These are phyloP conservation scores for Aspergillus leporis DNA, from an alignment of 495 filamentous ascomycete species.

Conservation along the genomic window DNA sequence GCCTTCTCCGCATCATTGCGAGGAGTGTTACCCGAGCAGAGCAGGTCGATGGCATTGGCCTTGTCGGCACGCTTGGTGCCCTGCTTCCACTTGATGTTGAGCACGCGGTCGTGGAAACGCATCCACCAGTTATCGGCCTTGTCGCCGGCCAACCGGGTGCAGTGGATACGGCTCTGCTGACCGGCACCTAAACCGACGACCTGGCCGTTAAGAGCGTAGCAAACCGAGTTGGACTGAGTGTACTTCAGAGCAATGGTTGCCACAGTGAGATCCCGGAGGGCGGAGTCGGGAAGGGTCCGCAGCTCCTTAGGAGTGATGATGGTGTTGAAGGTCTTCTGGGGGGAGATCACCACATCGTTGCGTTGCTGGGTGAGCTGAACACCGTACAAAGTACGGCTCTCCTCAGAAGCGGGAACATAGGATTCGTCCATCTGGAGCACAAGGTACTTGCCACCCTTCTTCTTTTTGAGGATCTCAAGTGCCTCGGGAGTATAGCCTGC, in stretches of 20 bases:
- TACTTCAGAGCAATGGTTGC: constrained; percentile 97
- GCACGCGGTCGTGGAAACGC: constrained; percentile 85
- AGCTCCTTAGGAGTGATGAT: constrained; percentile 83
- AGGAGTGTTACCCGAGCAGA: constrained; percentile 87
- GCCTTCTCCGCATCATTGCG: constrained; percentile 74
- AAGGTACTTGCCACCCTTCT: constrained; percentile 97
- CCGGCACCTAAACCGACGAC: constrained; percentile 92
- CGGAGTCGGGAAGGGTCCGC: constrained; percentile 69
- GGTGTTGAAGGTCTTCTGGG: constrained; percentile 75
- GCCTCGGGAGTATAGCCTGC: constrained; percentile 82
- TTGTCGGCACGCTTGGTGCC: constrained; percentile 95
- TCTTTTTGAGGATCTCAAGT: constrained; percentile 90
- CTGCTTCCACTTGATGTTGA: constrained; percentile 93
- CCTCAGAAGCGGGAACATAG: constrained; percentile 73
- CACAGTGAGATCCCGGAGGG: constrained; percentile 86
- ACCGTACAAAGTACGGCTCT: constrained; percentile 85
- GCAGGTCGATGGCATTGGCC: constrained; percentile 94
- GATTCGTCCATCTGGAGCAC: constrained; percentile 90
- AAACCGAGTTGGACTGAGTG: constrained; percentile 98
- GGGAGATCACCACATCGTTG: constrained; percentile 85
- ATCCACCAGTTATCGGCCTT: constrained; percentile 99
- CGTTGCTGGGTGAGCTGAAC: constrained; percentile 83
- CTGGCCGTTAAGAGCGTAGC: constrained; percentile 94
- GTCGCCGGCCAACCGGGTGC: constrained; percentile 95
- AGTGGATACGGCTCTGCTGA: constrained; percentile 97